Evolutionary conservation across 352 stramenopile species (phyloP).

Genomic region (Pythium insidiosum): DNA sequence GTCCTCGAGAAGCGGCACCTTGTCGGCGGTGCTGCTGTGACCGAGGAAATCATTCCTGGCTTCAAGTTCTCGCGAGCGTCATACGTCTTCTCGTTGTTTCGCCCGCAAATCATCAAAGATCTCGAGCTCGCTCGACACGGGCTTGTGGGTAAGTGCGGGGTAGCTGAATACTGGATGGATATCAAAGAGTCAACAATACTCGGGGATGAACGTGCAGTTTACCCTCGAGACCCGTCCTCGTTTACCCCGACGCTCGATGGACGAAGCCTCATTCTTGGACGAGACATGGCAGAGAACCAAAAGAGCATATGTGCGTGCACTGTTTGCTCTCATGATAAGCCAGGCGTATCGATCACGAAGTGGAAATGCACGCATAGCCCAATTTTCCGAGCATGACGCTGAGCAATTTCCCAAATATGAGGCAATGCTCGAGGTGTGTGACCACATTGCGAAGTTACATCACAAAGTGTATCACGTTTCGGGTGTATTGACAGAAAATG

Average conservation of each 20-base stretch:
- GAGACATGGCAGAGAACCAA: slow-evolving; percentile 69
- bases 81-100: slow-evolving; percentile 88
- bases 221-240: slow-evolving; percentile 75
- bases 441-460: background rate
- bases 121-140: slow-evolving; percentile 74
- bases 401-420: slow-evolving; percentile 80
- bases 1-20: slow-evolving; percentile 85
- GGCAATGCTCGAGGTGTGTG: slow-evolving; percentile 57
- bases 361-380: slow-evolving; percentile 37
- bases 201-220: too few relatives aligned
- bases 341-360: too few relatives aligned
- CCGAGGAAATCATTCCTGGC: slow-evolving; percentile 86
- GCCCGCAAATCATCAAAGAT: slow-evolving; percentile 86
- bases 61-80: slow-evolving; percentile 89
- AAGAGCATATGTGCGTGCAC: slow-evolving; percentile 50
- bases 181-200: too few relatives aligned
- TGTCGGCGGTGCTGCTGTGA: slow-evolving; percentile 85
- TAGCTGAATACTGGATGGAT: background rate
- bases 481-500: slow-evolving; percentile 30
- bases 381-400: slow-evolving; percentile 77
- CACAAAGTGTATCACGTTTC: background rate
- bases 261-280: slow-evolving; percentile 70
- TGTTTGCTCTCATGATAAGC: too few relatives aligned
- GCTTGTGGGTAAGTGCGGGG: slow-evolving; percentile 44
- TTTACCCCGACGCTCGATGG: slow-evolving; percentile 83